Conservation (phyloP, 306 rosid genomes). For the Cucumis hystrix region DNA sequence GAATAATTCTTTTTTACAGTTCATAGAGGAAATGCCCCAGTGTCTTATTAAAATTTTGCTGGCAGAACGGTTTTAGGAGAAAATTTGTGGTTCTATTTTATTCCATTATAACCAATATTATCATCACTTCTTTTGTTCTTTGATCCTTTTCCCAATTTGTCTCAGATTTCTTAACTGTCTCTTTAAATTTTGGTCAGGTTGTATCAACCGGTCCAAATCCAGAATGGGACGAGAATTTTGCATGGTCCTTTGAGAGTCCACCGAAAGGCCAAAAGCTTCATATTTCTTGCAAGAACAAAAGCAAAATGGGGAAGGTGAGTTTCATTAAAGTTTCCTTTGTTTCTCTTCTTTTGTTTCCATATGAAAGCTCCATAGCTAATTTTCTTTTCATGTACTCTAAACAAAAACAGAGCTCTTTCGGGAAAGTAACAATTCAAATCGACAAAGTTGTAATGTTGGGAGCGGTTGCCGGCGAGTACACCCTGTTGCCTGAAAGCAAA, state of each 20-base stretch:
- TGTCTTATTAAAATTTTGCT: neutral
- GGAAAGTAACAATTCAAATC: conserved; percentile 94
- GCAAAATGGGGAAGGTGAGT: conserved; percentile 96
- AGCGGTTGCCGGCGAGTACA: conserved; percentile 91
- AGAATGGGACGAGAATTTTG: conserved; percentile 91
- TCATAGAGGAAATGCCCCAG: neutral
- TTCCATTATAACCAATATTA: neutral
- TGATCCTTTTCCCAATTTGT: neutral
- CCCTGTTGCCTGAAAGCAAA: conserved; percentile 83
- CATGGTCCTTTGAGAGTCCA: conserved; percentile 98
- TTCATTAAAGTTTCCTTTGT: neutral
- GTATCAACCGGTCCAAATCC: conserved; percentile 94
- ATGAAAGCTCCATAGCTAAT: neutral
- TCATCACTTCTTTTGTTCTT: neutral
- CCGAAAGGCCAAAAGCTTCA: conserved; percentile 98
- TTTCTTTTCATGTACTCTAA: conserved; percentile 7
- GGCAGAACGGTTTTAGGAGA: neutral
- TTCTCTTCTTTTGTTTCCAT: neutral
- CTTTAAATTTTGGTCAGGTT: conserved; percentile 41
- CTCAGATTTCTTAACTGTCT: neutral
- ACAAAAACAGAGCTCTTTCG: conserved; percentile 68
- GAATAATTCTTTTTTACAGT: neutral
- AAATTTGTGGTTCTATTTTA: neutral
- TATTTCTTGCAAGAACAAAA: conserved; percentile 96
- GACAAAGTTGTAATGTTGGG: conserved; percentile 97